Percentiles rank a stretch among this genome's conserved stretches.
These are phyloP conservation scores for Bacidia rubella DNA, from an alignment of 495 filamentous ascomycete genomes.

Conservation along the genomic window DNA sequence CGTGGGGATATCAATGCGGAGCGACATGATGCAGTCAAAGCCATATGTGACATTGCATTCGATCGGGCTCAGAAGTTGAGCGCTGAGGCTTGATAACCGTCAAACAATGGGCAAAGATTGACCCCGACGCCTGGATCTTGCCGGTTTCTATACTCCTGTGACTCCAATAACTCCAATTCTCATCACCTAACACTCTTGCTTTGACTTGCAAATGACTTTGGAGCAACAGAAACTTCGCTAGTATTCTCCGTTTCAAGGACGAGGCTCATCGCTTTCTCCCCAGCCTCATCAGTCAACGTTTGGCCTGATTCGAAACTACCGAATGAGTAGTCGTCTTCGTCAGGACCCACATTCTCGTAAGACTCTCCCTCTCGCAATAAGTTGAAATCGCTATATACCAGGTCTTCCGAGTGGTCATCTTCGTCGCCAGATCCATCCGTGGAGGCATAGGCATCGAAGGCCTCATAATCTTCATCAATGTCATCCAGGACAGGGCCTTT, in stretches of 20 bases:
- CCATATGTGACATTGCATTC: slow-evolving; percentile 60
- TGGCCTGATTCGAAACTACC: slow-evolving; percentile 11
- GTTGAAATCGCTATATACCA: slow-evolving; percentile 20
- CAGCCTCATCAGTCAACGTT: slow-evolving; percentile 1
- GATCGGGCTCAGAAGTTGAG: slow-evolving; percentile 39
- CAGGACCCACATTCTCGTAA: slow-evolving; percentile 12
- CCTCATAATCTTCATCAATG: slow-evolving; percentile 25
- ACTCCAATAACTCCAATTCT: not conserved
- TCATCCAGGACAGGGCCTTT: slow-evolving; percentile 6
- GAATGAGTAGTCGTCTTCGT: slow-evolving; percentile 14
- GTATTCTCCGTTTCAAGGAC: slow-evolving; percentile 13
- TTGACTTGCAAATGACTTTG: not conserved
- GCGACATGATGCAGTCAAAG: slow-evolving; percentile 60
- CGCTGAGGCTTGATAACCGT: not conserved
- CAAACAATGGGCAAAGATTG: too few species aligned
- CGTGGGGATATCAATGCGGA: slow-evolving; percentile 53
- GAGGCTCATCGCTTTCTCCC: slow-evolving; percentile 13
- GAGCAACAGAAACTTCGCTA: slow-evolving; percentile 13
- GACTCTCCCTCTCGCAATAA: slow-evolving; percentile 8
- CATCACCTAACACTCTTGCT: not conserved
- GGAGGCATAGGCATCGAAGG: slow-evolving; percentile 31
- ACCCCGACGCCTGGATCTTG: not conserved
- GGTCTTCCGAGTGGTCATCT: slow-evolving; percentile 4
- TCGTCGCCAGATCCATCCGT: slow-evolving; percentile 16
- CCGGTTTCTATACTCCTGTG: not conserved